Evolutionary conservation across 345 rosid species (phyloP), one percentile per base, ranked within the genome.

Genomic region (Geranium rotundifolium): DNA sequence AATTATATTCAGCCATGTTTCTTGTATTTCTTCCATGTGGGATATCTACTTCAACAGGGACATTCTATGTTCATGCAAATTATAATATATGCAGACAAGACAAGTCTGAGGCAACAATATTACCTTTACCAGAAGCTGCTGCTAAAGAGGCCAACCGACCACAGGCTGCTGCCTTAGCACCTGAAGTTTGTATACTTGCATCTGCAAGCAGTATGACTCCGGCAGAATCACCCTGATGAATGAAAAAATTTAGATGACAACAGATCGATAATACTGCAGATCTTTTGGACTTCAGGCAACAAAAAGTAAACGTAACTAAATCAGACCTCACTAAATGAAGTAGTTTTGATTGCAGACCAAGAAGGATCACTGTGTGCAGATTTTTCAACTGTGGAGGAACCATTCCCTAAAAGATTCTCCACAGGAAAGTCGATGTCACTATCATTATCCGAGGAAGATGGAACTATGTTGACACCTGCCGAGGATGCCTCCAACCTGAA

Each of bases 101-200:
- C 52, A 46, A 7, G 52, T 10, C 13, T 46, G 52, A 46, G 52
- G 50, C 15, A 23, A 34, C 60, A 70, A 65, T 2, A 23, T 79
- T 67, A 87, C 99, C 97, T 61, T 67, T 75, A 23, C 64, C 70
- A 62, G 99, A 93, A 76, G 72, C 86, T 59, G 81, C 84, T 31
- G 95, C 85, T 74, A 93, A 69, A 71, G 91, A 84, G 70, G 97
- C 97, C 75, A 93, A 80, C 70, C 78, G 89, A 64, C 96, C 91
- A 74, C 99, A 93, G 19, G 90, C 82, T 67, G 99, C 84, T 63
- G 99, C 93, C 75, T 93, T 93, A 34, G 99, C 88, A 65, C 99
- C 99, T 10, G 93, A 90, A 39, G 87, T 83, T 58, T 63, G 75
- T 63, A 69, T 76, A 74, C 88, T 86, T 58, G 97, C 91, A 76